A percentile compares a stretch with the other conserved stretches of the same genome.
Conservation (phyloP, 768 basidiomycete genomes). For the Lepiota subincarnata region DNA sequence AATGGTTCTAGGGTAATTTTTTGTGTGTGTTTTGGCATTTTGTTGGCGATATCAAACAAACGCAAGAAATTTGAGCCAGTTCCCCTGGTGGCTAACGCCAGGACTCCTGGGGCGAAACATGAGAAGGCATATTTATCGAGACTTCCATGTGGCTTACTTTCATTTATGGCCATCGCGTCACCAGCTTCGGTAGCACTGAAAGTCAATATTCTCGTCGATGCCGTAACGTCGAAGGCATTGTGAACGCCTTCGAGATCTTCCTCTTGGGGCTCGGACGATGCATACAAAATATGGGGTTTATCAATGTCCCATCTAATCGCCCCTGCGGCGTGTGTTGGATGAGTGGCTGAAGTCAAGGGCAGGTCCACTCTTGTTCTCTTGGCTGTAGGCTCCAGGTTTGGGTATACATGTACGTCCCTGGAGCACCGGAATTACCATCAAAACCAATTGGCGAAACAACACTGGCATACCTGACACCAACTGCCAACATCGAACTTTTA, state of each 20-base stretch:
- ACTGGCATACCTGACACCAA: slow-evolving; percentile 34
- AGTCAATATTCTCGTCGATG: slow-evolving; percentile 19
- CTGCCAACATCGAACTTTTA: slow-evolving; percentile 33
- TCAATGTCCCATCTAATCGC: slow-evolving; percentile 50
- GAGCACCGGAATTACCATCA: slow-evolving; percentile 15
- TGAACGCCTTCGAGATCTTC: slow-evolving; percentile 37
- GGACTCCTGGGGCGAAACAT: slow-evolving; percentile 29
- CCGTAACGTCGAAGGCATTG: slow-evolving; percentile 42
- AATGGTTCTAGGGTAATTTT: slow-evolving; percentile 34
- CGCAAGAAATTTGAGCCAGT: slow-evolving; percentile 34
- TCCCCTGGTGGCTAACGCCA: slow-evolving; percentile 9
- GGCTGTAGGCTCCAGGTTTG: slow-evolving; percentile 16
- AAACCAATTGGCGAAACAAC: not conserved
- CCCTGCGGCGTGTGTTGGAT: slow-evolving; percentile 30
- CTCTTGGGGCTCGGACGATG: slow-evolving; percentile 48
- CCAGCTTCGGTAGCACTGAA: slow-evolving; percentile 50
- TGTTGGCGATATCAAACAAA: slow-evolving; percentile 48
- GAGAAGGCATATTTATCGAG: slow-evolving; percentile 24
- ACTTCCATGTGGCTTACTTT: slow-evolving; percentile 30
- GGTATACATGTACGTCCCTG: slow-evolving; percentile 23
- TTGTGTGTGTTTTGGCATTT: slow-evolving; percentile 22
- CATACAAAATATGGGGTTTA: slow-evolving; percentile 40
- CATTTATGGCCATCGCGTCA: slow-evolving; percentile 44
- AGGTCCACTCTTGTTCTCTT: slow-evolving; percentile 12
- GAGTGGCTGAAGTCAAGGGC: slow-evolving; percentile 16